These are phyloP conservation scores for Kokia cookei DNA, from an alignment of 441 rosid genomes.

Conservation along the genomic window DNA sequence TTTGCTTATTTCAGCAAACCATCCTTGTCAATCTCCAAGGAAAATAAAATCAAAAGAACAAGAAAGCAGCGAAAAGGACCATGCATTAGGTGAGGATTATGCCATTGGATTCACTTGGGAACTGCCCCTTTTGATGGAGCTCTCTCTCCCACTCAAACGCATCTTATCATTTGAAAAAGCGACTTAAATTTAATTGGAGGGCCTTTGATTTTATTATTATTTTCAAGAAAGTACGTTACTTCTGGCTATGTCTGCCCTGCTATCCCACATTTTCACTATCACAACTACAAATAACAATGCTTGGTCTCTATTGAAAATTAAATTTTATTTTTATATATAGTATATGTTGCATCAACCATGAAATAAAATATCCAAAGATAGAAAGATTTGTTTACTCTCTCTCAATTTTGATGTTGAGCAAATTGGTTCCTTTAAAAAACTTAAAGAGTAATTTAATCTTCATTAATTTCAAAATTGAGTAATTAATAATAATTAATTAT, in stretches of 20 bases:
- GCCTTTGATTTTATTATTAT: conserved; percentile 24
- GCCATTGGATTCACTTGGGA: not conserved
- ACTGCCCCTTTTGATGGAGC: conserved; percentile 24
- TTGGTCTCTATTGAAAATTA: not conserved
- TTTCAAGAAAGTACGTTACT: not conserved
- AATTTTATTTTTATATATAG: too few relatives aligned
- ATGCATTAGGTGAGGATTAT: conserved; percentile 19
- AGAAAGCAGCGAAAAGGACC: conserved; percentile 29
- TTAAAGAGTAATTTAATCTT: too few relatives aligned
- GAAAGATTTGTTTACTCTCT: rapidly evolving
- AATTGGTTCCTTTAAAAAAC: too few relatives aligned
- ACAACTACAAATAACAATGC: not conserved
- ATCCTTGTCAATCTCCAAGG: conserved; percentile 18
- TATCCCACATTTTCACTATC: not conserved
- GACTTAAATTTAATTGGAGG: conserved; percentile 22
- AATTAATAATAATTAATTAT: too few relatives aligned
- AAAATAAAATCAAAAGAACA: not conserved
- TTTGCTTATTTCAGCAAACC: not conserved
- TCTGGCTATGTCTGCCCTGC: conserved; percentile 3
- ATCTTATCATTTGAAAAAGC: conserved; percentile 32
- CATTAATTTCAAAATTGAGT: too few relatives aligned
- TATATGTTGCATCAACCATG: too few relatives aligned
- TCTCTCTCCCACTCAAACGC: conserved; percentile 37
- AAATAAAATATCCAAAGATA: too few relatives aligned
- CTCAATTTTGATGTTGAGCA: too few relatives aligned